phyloP scores from a whole-genome alignment of 2,329 filamentous ascomycete species.

The Mariannaea sp. region DNA sequence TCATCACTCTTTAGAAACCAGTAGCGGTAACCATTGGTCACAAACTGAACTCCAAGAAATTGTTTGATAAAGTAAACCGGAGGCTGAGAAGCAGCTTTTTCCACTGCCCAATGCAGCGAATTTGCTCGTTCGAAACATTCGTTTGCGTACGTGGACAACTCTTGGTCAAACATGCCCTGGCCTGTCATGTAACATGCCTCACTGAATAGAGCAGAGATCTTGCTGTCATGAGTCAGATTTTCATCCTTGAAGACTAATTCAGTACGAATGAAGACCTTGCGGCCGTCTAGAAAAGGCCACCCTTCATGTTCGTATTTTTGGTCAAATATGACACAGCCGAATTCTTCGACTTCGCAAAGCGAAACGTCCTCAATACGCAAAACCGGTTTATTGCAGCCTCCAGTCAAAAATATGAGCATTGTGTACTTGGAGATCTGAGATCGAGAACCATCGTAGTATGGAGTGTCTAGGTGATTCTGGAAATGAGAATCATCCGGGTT shows the following conservation, averaged over 20 bases:
- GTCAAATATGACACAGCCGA: slow-evolving; percentile 14
- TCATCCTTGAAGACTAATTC: slow-evolving; percentile 10
- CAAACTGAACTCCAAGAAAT: neutral
- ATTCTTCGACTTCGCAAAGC: neutral
- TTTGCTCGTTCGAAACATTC: slow-evolving; percentile 17
- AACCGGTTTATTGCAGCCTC: neutral
- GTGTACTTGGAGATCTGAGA: slow-evolving; percentile 17
- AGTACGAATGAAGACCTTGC: slow-evolving; percentile 7
- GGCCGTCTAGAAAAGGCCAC: slow-evolving; percentile 7
- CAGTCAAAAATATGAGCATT: slow-evolving; percentile 5
- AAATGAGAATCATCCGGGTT: slow-evolving; percentile 5
- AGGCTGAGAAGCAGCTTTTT: neutral
- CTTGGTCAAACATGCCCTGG: slow-evolving; percentile 7
- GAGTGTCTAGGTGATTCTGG: slow-evolving; percentile 8
- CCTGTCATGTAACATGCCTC: slow-evolving; percentile 18
- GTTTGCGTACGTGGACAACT: slow-evolving; percentile 2
- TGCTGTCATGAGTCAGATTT: neutral
- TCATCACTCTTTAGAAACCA: slow-evolving; percentile 3
- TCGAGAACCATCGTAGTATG: slow-evolving; percentile 5
- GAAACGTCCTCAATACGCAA: slow-evolving; percentile 11
- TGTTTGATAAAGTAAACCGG: slow-evolving; percentile 2
- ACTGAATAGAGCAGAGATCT: slow-evolving; percentile 3
- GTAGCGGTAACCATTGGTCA: slow-evolving; percentile 10
- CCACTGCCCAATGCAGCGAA: slow-evolving; percentile 14
- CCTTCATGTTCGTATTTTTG: slow-evolving; percentile 15